Evolutionary conservation across 169 alveolate species (phyloP), one percentile per base, ranked within the genome.

Genomic region (Cryptosporidium bovis): DNA sequence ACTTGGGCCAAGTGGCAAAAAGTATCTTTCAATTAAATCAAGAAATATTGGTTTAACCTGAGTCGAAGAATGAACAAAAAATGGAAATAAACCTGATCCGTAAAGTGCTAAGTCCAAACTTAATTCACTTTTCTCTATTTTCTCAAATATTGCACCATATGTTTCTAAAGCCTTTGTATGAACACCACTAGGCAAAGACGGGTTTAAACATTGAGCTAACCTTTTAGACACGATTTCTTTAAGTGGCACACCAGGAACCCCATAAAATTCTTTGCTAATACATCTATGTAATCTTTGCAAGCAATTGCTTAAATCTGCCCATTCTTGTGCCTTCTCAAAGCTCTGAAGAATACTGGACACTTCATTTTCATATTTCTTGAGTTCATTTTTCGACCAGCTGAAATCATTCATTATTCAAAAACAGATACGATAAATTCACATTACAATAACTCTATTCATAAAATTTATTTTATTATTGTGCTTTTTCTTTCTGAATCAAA

Each of bases 291-390:
- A 93, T 69, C 93, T 92, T 48, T 93, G 94, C 82, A 96, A 66
- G 34, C 96, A 94, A 83, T 94, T 95, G 91, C 95, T 95, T 50
- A 96, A 90, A 82, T 96, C 98, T 7, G 98, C 97, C 98, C 98
- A 96, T 62, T 96, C 98, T 71, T 95, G 95, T 6, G 97, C 97
- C 71, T 93, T 94, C 50, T 95, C 97, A 83, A 96, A 96, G 33
- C 93, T 84, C 66, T 93, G 94, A 36, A 94, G 94, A 29, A 93
- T 90, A 66, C 92, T 91, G 18, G 69, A 77, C 20, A 93, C 68
- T 56, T 93, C 95, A 64, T 66, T 71, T 29, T 90, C 92, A 66
- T 83, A 71, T 16, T 84, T 82, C 77, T 82, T 90, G 31, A 77
- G 66, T 66, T 91, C 92, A 12, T 87, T 50, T 3, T 91, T 77